Base-by-base conservation (phyloP, 2,329 filamentous ascomycete species). In the Epicoccum sorghinum region DNA sequence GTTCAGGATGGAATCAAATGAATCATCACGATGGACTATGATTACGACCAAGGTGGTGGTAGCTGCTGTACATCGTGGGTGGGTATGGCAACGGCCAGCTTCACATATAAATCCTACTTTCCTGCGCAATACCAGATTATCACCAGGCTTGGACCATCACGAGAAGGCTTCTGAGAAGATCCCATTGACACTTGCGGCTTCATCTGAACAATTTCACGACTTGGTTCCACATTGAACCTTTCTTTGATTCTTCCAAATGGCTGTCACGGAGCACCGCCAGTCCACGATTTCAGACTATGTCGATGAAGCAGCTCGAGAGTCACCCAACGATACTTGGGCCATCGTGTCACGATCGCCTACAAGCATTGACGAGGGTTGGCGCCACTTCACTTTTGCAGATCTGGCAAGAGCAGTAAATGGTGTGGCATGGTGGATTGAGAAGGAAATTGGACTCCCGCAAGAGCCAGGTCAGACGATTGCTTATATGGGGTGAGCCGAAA, bases 381-480 rank as follows among this genome's bases (percentile, higher is more conserved):
- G 47, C 10, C 30, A 47, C 13, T 42, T 37, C 14, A 50, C 35
- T 8, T 55, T 41, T 18, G 46, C 42, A 30, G 42, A 55, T 22
- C 47, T 55, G 22, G 46, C 52, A 10, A 38, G 37, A n/a, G 52
- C 52, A 3, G 52, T 55, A 1, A 14, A 55, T 14, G 43, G 36
- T 27, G 9, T 55, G 42, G 52, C 52, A 13, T 41, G 47, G 37
- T 55, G 52, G 52, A 47, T 55, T 18, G 52, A 55, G 23, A 39
- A 43, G 13, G 50, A 24, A 18, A 2, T 50, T 14, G 52, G 52
- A 18, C 25, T 35, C 13, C 18, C 47, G 7, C 18, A 55, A 25
- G 24, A 55, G 9, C 41, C 37, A 38, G 42, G 52, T 4, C 47
- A 55, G 32, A 50, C 47, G 6, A 50, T 55, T 24, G 52, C 46